These are phyloP conservation scores for Ophiostoma populinum DNA, from an alignment of 2,329 filamentous ascomycete genomes.

Conservation along the genomic window DNA sequence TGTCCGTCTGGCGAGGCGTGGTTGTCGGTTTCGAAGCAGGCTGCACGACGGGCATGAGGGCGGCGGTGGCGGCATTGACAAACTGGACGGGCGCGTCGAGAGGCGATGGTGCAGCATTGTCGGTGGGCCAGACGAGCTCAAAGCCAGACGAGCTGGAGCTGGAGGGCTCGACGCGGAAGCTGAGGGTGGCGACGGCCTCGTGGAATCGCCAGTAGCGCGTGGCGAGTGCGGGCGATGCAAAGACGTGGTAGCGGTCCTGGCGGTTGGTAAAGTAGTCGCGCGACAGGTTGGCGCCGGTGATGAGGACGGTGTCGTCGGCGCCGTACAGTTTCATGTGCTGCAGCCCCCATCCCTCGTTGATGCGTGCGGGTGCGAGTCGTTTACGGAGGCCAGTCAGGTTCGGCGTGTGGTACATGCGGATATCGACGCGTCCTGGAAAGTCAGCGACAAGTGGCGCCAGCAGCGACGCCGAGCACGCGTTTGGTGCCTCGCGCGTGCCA, in stretches of 20 bases:
- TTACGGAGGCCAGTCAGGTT: conserved; percentile 82
- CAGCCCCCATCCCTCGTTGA: conserved; percentile 96
- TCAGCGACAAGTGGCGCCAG: conserved; percentile 69
- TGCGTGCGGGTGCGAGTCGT: conserved; percentile 64
- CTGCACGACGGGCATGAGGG: too few species aligned
- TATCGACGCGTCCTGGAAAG: conserved; percentile 69
- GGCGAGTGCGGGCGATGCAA: conserved; percentile 61
- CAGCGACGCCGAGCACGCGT: conserved; percentile 74
- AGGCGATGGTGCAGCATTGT: conserved; percentile 60
- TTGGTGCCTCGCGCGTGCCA: conserved; percentile 77
- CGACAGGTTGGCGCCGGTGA: conserved; percentile 86
- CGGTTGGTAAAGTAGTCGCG: conserved; percentile 92
- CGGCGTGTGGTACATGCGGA: conserved; percentile 96
- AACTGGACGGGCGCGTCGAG: conserved; percentile 53
- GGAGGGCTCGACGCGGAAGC: conserved; percentile 56
- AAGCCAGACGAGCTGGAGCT: conserved; percentile 20
- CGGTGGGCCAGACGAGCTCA: conserved; percentile 51
- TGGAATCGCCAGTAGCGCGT: conserved; percentile 72
- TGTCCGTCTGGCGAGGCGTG: conserved; percentile 25
- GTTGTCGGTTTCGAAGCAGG: background rate
- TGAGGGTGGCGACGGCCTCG: conserved; percentile 58
- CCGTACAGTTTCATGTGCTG: conserved; percentile 99
- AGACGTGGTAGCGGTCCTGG: conserved; percentile 87
- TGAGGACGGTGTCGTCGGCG: conserved; percentile 83
- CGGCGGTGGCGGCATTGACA: conserved; percentile 46